Evolutionary conservation across 768 basidiomycete genomes (phyloP).

Genomic region (Lentinula raphanica): DNA sequence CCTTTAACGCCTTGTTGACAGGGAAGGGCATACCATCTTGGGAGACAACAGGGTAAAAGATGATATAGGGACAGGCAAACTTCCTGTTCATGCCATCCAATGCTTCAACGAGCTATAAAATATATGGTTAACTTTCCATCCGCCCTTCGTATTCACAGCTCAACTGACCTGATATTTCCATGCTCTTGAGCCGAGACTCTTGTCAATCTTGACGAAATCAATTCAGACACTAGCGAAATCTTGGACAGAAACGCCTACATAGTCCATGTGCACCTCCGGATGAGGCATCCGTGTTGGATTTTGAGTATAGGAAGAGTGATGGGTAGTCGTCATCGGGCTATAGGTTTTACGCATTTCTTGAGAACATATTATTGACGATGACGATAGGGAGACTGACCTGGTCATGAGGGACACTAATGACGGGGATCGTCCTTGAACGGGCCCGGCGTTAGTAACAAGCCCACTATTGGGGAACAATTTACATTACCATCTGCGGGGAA

Average conservation of each 20-base stretch:
- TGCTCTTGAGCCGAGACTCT: slow-evolving; percentile 58
- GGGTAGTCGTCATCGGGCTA: slow-evolving; percentile 41
- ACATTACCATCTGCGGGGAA: slow-evolving; percentile 65
- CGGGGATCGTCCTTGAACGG: slow-evolving; percentile 63
- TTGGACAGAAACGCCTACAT: slow-evolving; percentile 29
- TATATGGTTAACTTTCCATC: background rate
- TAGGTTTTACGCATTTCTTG: background rate
- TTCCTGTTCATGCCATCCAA: slow-evolving; percentile 78
- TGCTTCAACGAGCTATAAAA: slow-evolving; percentile 57
- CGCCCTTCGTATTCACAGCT: background rate
- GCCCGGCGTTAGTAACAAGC: slow-evolving; percentile 2
- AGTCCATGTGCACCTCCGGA: slow-evolving; percentile 83
- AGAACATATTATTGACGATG: background rate
- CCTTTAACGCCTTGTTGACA: slow-evolving; percentile 67
- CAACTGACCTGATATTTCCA: slow-evolving; percentile 70
- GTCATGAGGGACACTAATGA: slow-evolving; percentile 72
- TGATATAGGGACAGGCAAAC: slow-evolving; percentile 73
- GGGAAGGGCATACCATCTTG: slow-evolving; percentile 82
- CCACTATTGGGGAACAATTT: background rate
- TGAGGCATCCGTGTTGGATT: slow-evolving; percentile 66
- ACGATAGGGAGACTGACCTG: slow-evolving; percentile 35
- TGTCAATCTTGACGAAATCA: slow-evolving; percentile 46
- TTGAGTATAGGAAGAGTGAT: slow-evolving; percentile 39
- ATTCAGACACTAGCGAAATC: background rate
- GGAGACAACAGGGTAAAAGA: slow-evolving; percentile 73